phyloP scores from a whole-genome alignment of 2,329 filamentous ascomycete genomes.

The Seiridium cupressi region DNA sequence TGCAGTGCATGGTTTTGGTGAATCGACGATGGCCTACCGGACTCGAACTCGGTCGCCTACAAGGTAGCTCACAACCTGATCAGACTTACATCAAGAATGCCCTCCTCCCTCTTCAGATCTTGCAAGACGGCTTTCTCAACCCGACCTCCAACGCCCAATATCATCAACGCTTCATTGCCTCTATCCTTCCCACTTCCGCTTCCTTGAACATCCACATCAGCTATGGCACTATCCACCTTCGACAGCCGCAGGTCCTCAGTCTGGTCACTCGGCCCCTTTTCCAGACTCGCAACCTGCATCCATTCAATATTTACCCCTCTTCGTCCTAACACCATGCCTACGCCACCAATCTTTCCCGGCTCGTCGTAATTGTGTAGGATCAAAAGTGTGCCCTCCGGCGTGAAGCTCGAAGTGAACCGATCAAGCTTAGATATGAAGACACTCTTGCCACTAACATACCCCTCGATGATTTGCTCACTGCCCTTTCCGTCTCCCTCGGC shows the following conservation, averaged over 20 bases:
- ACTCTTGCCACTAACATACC: constrained; percentile 62
- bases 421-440: constrained; percentile 72
- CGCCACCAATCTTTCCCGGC: constrained; percentile 78
- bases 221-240: constrained; percentile 19
- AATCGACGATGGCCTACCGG: too few species aligned
- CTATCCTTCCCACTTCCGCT: constrained; percentile 24
- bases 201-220: constrained; percentile 17
- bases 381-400: constrained; percentile 71
- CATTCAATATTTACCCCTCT: constrained; percentile 76
- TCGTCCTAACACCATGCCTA: constrained; percentile 68
- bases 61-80: constrained; percentile 34
- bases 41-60: neutral
- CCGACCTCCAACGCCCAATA: constrained; percentile 68
- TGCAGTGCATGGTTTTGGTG: too few species aligned
- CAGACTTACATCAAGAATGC: constrained; percentile 55
- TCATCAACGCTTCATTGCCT: constrained; percentile 74
- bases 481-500: constrained; percentile 12
- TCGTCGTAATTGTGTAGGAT: constrained; percentile 80
- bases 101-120: constrained; percentile 46
- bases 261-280: constrained; percentile 2
- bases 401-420: constrained; percentile 71
- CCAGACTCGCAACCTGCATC: constrained; percentile 68
- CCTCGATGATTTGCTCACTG: constrained; percentile 51
- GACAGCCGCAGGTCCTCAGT: constrained; percentile 7
- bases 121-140: constrained; percentile 56